phyloP scores from a whole-genome alignment of 305 asterid genomes.

The Fraxinus dipetala region DNA sequence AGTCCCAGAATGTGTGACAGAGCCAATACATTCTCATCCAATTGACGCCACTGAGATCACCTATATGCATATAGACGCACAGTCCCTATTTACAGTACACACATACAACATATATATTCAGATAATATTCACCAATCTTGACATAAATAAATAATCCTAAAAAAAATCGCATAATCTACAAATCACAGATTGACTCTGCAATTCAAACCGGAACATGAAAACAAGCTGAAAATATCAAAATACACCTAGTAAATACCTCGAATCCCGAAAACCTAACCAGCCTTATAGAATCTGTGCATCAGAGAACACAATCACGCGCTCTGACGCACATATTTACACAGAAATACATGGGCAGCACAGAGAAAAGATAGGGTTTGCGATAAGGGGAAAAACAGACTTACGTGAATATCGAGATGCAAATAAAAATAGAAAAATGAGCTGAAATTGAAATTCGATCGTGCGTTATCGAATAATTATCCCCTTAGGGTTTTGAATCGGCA shows the following conservation, averaged over 20 bases:
- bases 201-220: not conserved
- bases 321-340: not conserved
- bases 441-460: conserved; percentile 27
- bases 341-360: not conserved
- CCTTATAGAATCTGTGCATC: not conserved
- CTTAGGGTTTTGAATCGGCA: conserved; percentile 50
- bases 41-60: not conserved
- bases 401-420: conserved; percentile 20
- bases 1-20: not conserved
- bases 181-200: conserved; percentile 18
- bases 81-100: conserved; percentile 1
- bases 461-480: conserved; percentile 11
- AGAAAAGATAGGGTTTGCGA: conserved; percentile 29
- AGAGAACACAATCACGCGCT: not conserved
- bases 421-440: conserved; percentile 19
- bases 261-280: conserved; percentile 15
- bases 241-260: not conserved
- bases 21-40: not conserved
- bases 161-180: not conserved
- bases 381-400: conserved; percentile 24
- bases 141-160: not conserved
- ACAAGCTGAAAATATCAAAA: conserved; percentile 4
- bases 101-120: not conserved
- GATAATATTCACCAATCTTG: not conserved
- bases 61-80: not conserved